These are phyloP conservation scores for Fusarium sarcochroum DNA, from an alignment of 2,329 filamentous ascomycete genomes.

Conservation along the genomic window DNA sequence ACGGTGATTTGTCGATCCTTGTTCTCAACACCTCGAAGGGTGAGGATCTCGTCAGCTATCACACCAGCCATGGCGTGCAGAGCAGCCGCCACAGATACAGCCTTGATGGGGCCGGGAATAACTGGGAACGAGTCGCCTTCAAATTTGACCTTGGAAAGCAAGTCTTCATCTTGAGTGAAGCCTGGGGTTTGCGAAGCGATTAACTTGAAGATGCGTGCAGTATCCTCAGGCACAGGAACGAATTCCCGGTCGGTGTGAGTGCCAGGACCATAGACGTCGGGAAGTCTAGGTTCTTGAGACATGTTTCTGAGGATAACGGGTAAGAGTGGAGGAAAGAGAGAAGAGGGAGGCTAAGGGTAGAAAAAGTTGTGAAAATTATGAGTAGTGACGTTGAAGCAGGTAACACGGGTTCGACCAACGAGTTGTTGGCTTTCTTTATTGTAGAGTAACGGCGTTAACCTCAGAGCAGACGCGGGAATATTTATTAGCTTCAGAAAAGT, in stretches of 20 bases:
- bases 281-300: conserved; percentile 20
- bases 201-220: conserved; percentile 16
- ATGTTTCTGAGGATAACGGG: neutral
- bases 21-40: conserved; percentile 7
- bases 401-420: neutral
- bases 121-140: conserved; percentile 4
- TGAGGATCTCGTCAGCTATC: conserved; percentile 21
- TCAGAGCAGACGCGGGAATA: neutral
- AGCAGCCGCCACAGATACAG: conserved; percentile 16
- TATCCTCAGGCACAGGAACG: conserved; percentile 13
- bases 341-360: neutral
- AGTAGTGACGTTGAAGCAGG: rapidly evolving
- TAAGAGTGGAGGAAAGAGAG: too few relatives aligned
- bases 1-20: conserved; percentile 6
- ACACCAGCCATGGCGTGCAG: conserved; percentile 25
- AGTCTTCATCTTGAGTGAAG: conserved; percentile 18
- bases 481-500: neutral
- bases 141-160: conserved; percentile 20
- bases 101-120: conserved; percentile 27
- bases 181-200: conserved; percentile 20
- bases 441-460: neutral
- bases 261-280: conserved; percentile 15
- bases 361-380: neutral
- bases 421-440: neutral
- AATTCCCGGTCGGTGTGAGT: conserved; percentile 19